phyloP scores from a whole-genome alignment of 768 basidiomycete species.

The Leccinellum rugosiceps region DNA sequence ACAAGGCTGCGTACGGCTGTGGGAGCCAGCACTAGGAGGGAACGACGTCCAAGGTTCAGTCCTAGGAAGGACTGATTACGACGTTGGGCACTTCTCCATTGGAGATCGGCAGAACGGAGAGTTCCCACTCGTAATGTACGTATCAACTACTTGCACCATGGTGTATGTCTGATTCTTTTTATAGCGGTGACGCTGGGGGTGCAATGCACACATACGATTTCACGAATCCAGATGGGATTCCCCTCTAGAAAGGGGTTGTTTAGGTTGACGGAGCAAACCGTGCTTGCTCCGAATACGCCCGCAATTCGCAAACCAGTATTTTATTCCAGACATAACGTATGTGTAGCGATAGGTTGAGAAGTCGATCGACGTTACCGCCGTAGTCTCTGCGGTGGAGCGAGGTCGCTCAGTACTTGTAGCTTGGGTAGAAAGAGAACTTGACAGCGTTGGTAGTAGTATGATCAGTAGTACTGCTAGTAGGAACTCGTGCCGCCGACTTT shows the following conservation, averaged over 20 bases:
- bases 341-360: background rate
- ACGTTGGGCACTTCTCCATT: constrained; percentile 56
- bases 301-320: constrained; percentile 8
- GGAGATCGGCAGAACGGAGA: constrained; percentile 54
- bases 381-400: background rate
- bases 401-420: background rate
- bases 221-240: constrained; percentile 19
- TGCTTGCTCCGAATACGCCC: constrained; percentile 2
- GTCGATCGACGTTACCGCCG: background rate
- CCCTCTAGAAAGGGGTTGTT: constrained; percentile 10
- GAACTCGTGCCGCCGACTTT: background rate
- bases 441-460: background rate
- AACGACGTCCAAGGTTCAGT: constrained; percentile 43
- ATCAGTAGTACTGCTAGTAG: background rate
- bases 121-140: constrained; percentile 60
- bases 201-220: constrained; percentile 45
- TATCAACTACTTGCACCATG: constrained; percentile 12
- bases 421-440: background rate
- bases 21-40: constrained; percentile 51
- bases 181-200: constrained; percentile 49
- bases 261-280: background rate
- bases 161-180: constrained; percentile 19
- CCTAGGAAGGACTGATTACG: constrained; percentile 52
- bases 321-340: background rate
- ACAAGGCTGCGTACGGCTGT: constrained; percentile 66